Base-by-base conservation (phyloP, 2,329 filamentous ascomycete species). In the Elsinoe necatrix region DNA sequence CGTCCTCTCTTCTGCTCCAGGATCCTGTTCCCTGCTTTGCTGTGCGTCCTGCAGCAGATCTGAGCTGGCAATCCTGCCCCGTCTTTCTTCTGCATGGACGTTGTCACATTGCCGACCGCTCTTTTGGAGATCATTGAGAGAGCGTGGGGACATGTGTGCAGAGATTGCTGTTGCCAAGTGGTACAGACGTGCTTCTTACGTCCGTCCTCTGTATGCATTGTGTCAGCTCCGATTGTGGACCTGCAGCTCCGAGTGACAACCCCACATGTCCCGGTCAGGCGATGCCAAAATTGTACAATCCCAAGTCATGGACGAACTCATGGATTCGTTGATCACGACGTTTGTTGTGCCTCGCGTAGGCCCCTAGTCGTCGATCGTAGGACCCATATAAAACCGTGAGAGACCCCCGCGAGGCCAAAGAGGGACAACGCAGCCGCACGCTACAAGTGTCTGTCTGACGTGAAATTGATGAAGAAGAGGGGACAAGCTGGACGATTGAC, bases 241-340 rank as follows among this genome's bases (percentile, higher is more conserved):
- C 48, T 51, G 47, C 47, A 57, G 29, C 45, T 35, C 55, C 20
- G 9, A 37, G 34, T 37, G 12, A 37, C 4, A 35, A 55, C 52
- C 47, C 57, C 55, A 55, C 37, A 48, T 54, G 41, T 43, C 54
- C 47, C 37, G 18, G 29, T 34, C 25, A 52, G 39, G 48, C 48
- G 48, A 52, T 52, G 20, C 48, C 48, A 52, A 52, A 52, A 35
- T 21, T 34, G 48, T 21, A 25, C 48, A 52, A 52, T 35, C 48
- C 48, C 34, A 52, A 52, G 48, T 52, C 48, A 52, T 52, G 48
- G 31, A 52, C 48, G 48, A 52, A 52, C 48, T 39, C 48, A 37
- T 52, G 48, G 14, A 34, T 25, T 52, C 11, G 48, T 52, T 35
- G 48, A 52, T 52, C 48, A 37, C 34, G 31, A 37, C 34, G 48